Conservation (phyloP, 257 asterid species). For the Ehretia macrophylla region DNA sequence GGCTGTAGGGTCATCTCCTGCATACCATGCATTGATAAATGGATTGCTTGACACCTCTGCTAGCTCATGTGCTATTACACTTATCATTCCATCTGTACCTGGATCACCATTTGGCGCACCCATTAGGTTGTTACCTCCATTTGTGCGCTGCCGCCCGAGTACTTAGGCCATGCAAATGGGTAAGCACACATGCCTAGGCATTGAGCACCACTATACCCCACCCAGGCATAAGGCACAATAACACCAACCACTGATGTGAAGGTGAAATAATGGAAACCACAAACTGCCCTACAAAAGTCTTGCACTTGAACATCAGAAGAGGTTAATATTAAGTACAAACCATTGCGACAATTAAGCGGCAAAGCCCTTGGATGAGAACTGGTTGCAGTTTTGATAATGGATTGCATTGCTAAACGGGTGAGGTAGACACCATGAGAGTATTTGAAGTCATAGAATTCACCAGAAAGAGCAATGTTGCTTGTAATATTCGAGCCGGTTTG, state of each 20-base stretch:
- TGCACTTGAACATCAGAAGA: conserved; percentile 55
- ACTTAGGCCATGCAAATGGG: conserved; percentile 58
- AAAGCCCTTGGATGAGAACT: conserved; percentile 13
- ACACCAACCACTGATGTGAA: conserved; percentile 60
- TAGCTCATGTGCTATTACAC: conserved; percentile 75
- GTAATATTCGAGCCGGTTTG: conserved; percentile 60
- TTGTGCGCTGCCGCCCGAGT: conserved; percentile 27
- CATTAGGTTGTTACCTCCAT: conserved; percentile 33
- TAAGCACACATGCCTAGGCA: conserved; percentile 75
- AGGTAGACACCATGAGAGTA: conserved; percentile 55
- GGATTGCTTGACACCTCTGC: conserved; percentile 77
- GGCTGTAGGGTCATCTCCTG: conserved; percentile 63
- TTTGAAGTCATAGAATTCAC: conserved; percentile 41
- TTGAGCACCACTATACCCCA: conserved; percentile 64
- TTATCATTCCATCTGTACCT: conserved; percentile 77
- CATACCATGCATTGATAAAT: conserved; percentile 71
- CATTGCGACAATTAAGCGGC: conserved; percentile 44
- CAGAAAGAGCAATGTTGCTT: conserved; percentile 26
- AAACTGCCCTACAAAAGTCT: conserved; percentile 71
- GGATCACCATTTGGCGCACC: conserved; percentile 60
- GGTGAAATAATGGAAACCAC: conserved; percentile 80
- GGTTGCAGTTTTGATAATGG: conserved; percentile 43
- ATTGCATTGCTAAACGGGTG: conserved; percentile 53
- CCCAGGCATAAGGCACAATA: conserved; percentile 73
- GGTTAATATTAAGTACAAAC: conserved; percentile 54